Conservation (phyloP, 164 flowering plant species). For the Tetrastigma voinierianum region DNA sequence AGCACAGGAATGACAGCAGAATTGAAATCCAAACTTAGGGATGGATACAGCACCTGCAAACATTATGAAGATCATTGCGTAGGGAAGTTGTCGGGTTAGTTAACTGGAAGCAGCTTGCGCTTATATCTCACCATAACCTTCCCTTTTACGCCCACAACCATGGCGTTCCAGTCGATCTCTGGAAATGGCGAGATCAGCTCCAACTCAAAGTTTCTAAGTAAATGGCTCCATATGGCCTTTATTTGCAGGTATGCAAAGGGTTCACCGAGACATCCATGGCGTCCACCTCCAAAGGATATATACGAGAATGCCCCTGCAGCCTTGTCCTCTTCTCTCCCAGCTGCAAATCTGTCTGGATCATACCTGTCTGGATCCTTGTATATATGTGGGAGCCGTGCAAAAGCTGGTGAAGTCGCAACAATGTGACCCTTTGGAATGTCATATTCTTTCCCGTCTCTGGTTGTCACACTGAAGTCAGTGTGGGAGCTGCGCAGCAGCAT, state of each 20-base stretch:
- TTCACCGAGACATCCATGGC: slow-evolving; percentile 96
- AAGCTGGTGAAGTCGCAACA: slow-evolving; percentile 94
- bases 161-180: slow-evolving; percentile 96
- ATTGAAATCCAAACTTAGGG: no score
- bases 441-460: slow-evolving; percentile 79
- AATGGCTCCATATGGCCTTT: slow-evolving; percentile 93
- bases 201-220: slow-evolving; percentile 82
- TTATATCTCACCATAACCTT: slow-evolving; percentile 92
- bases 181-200: slow-evolving; percentile 88
- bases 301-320: slow-evolving; percentile 89
- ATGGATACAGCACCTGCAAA: no score
- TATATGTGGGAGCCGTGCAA: slow-evolving; percentile 85
- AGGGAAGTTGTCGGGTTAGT: slow-evolving; percentile 10
- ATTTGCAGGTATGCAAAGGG: slow-evolving; percentile 94
- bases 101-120: slow-evolving; percentile 50
- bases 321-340: slow-evolving; percentile 96
- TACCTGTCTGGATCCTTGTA: slow-evolving; percentile 72
- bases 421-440: slow-evolving; percentile 96
- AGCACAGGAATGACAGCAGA: no score
- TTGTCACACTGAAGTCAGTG: slow-evolving; percentile 73
- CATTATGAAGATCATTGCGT: no score
- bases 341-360: slow-evolving; percentile 81
- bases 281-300: slow-evolving; percentile 93
- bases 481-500: slow-evolving; percentile 84
- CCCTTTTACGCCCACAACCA: slow-evolving; percentile 98